Evolutionary conservation across 2,329 filamentous ascomycete species (phyloP).

Genomic region (Diaporthe nobilis): DNA sequence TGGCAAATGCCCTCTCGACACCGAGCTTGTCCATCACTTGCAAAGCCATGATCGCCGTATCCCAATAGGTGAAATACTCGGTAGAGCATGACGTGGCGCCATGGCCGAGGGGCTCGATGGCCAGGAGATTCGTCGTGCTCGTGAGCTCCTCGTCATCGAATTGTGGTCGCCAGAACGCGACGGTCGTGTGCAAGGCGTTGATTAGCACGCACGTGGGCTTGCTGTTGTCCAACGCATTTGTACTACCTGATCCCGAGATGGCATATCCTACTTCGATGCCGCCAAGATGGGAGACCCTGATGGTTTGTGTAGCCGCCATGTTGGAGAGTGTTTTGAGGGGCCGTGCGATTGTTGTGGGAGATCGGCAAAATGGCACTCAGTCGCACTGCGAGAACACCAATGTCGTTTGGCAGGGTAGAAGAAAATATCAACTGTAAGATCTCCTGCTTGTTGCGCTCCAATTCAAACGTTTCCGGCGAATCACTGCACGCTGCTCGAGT

Average conservation of each 20-base stretch:
- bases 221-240: conserved; percentile 57
- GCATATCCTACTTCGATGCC: conserved; percentile 61
- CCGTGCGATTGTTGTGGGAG: too few species aligned
- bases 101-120: conserved; percentile 68
- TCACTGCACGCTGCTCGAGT: neutral
- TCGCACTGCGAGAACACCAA: neutral
- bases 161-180: conserved; percentile 60
- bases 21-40: conserved; percentile 68
- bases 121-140: conserved; percentile 61
- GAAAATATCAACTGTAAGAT: neutral
- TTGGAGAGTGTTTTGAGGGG: too few species aligned
- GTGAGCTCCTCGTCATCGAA: conserved; percentile 58
- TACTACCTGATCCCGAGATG: conserved; percentile 40
- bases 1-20: conserved; percentile 63
- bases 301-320: conserved; percentile 56
- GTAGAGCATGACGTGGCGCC: conserved; percentile 58
- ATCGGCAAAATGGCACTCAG: too few species aligned
- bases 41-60: conserved; percentile 66
- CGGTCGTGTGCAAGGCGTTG: conserved; percentile 66
- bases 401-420: neutral
- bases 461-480: too few species aligned
- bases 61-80: conserved; percentile 70
- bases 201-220: conserved; percentile 67
- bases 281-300: conserved; percentile 62
- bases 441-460: neutral